phyloP scores from a whole-genome alignment of 495 filamentous ascomycete species.

The Penicillium bovifimosum region DNA sequence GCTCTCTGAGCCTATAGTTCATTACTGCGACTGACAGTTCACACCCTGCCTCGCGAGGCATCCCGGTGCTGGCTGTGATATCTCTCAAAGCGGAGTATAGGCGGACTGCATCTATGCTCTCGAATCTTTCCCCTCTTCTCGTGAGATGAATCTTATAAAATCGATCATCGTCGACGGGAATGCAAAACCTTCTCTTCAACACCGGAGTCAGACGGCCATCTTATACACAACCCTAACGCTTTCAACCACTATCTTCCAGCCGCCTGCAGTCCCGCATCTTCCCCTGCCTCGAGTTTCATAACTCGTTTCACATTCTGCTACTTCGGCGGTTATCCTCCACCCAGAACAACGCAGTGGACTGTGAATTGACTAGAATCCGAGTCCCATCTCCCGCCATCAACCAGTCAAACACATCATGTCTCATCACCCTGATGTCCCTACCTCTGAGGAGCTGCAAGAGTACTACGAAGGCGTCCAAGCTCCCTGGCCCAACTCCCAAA shows the following conservation, averaged over 20 bases:
- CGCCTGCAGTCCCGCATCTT: neutral
- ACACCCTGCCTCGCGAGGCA: conserved; percentile 38
- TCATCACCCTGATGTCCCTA: conserved; percentile 14
- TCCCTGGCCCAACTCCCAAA: conserved; percentile 29
- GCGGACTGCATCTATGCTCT: conserved; percentile 15
- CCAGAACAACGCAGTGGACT: neutral
- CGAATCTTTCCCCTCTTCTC: conserved; percentile 8
- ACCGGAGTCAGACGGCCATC: neutral
- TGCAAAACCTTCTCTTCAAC: neutral
- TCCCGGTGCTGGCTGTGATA: conserved; percentile 28
- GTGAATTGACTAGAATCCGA: conserved; percentile 2
- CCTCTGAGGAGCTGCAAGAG: conserved; percentile 25
- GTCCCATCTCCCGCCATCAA: conserved; percentile 28
- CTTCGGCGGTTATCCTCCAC: conserved; percentile 4
- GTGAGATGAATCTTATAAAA: conserved; percentile 8
- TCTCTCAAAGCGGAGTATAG: conserved; percentile 19
- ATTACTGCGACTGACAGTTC: conserved; percentile 22
- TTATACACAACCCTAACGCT: conserved; percentile 1
- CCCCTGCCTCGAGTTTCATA: conserved; percentile 1
- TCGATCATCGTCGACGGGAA: conserved; percentile 2
- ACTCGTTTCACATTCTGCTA: conserved; percentile 1
- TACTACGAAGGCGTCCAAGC: conserved; percentile 28
- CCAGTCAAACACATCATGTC: conserved; percentile 22
- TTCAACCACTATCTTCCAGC: neutral
- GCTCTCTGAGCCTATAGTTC: conserved; percentile 39